phyloP scores from a whole-genome alignment of 257 asterid species.

The Agastache rugosa region DNA sequence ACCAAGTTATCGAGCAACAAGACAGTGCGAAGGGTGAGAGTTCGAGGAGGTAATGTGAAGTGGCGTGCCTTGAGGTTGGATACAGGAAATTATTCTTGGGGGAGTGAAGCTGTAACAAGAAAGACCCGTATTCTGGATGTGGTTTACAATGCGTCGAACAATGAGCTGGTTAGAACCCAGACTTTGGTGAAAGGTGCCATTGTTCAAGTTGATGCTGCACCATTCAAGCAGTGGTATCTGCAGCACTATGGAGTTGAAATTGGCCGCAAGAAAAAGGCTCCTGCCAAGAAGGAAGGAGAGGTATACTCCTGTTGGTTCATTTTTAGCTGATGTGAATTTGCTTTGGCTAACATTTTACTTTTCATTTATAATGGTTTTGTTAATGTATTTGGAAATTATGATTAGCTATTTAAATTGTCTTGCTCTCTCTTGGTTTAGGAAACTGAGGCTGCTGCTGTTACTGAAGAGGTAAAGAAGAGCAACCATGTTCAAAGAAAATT shows the following conservation, averaged over 20 bases:
- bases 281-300: slow-evolving; percentile 72
- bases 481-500: slow-evolving; percentile 57
- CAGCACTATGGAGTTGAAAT: slow-evolving; percentile 89
- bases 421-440: slow-evolving; percentile 41
- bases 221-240: slow-evolving; percentile 81
- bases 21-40: slow-evolving; percentile 71
- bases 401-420: neutral
- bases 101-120: slow-evolving; percentile 71
- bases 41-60: slow-evolving; percentile 77
- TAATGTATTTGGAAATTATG: neutral
- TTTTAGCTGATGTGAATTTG: neutral
- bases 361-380: neutral
- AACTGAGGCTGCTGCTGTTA: slow-evolving; percentile 44
- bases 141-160: slow-evolving; percentile 74
- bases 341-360: neutral
- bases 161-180: slow-evolving; percentile 79
- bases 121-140: slow-evolving; percentile 79
- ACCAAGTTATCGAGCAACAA: slow-evolving; percentile 78
- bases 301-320: slow-evolving; percentile 25
- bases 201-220: slow-evolving; percentile 82
- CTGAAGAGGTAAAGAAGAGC: slow-evolving; percentile 64
- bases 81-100: slow-evolving; percentile 76
- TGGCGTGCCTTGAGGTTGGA: slow-evolving; percentile 79
- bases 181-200: slow-evolving; percentile 77
- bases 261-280: slow-evolving; percentile 75